These are phyloP conservation scores for Quercus lobata DNA, from an alignment of 331 rosid genomes.

Conservation along the genomic window DNA sequence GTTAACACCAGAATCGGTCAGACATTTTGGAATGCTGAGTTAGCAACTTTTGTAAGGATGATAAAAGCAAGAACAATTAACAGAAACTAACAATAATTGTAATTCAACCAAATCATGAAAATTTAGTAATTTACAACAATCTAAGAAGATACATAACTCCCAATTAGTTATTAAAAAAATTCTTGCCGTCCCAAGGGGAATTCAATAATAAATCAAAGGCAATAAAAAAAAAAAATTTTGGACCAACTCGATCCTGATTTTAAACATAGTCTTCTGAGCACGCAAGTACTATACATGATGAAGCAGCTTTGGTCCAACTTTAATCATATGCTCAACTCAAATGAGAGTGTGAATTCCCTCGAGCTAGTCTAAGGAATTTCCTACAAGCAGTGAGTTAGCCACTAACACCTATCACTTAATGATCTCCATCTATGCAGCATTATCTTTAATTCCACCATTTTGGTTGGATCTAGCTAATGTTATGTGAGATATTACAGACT, in stretches of 20 bases:
- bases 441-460: conserved; percentile 13
- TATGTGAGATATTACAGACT: conserved; percentile 49
- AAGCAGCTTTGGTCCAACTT: neutral
- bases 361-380: neutral
- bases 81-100: neutral
- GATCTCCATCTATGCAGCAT: conserved; percentile 15
- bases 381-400: neutral
- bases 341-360: neutral
- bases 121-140: neutral
- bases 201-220: neutral
- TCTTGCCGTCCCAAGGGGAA: neutral
- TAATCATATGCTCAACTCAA: neutral
- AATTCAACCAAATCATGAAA: neutral
- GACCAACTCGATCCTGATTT: neutral
- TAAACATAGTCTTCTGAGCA: neutral
- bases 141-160: neutral
- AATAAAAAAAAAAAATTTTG: neutral
- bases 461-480: conserved; percentile 38
- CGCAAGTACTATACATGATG: neutral
- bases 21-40: too few species aligned
- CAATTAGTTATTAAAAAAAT: neutral
- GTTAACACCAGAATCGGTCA: too few species aligned
- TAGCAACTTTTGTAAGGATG: too few species aligned
- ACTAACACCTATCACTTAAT: neutral
- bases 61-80: too few species aligned